phyloP scores from a whole-genome alignment of 2,329 filamentous ascomycete species.

The Furcasterigmium furcatum region DNA sequence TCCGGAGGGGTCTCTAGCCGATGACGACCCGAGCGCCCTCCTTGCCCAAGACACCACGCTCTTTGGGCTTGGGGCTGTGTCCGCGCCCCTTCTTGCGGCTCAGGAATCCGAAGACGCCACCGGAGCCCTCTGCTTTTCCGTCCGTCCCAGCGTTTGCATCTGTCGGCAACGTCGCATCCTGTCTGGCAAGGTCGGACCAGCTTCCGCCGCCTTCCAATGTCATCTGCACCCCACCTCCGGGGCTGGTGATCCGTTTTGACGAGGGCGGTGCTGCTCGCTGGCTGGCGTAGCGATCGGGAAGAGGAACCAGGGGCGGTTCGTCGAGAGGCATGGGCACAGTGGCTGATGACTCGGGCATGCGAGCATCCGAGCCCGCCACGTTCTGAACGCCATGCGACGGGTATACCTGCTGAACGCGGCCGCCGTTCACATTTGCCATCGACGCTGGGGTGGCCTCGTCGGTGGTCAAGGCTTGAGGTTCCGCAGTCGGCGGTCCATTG shows the following conservation, averaged over 20 bases:
- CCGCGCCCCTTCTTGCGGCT: constrained; percentile 86
- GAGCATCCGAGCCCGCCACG: not conserved
- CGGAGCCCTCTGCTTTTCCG: constrained; percentile 55
- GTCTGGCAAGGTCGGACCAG: constrained; percentile 87
- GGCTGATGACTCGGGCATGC: not conserved
- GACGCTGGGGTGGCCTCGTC: constrained; percentile 43
- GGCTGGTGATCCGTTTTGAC: constrained; percentile 68
- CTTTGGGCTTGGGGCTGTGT: constrained; percentile 89
- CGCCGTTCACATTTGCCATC: constrained; percentile 17
- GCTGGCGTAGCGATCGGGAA: constrained; percentile 29
- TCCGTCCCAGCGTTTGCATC: constrained; percentile 57
- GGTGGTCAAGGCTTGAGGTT: constrained; percentile 47
- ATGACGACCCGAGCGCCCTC: constrained; percentile 86
- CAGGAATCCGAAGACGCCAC: constrained; percentile 87
- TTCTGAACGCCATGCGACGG: constrained; percentile 4
- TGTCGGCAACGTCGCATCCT: constrained; percentile 70
- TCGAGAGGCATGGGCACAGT: not conserved
- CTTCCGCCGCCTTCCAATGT: constrained; percentile 85
- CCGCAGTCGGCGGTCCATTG: not conserved
- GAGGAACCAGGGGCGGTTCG: not conserved
- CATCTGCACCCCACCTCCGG: constrained; percentile 83
- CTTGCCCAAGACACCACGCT: constrained; percentile 90
- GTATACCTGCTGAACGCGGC: constrained; percentile 7
- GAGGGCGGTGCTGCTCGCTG: constrained; percentile 30
- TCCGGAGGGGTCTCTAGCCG: constrained; percentile 37